These are phyloP conservation scores for Tagetes patula DNA, from an alignment of 129 eudicot genomes.

Conservation along the genomic window DNA sequence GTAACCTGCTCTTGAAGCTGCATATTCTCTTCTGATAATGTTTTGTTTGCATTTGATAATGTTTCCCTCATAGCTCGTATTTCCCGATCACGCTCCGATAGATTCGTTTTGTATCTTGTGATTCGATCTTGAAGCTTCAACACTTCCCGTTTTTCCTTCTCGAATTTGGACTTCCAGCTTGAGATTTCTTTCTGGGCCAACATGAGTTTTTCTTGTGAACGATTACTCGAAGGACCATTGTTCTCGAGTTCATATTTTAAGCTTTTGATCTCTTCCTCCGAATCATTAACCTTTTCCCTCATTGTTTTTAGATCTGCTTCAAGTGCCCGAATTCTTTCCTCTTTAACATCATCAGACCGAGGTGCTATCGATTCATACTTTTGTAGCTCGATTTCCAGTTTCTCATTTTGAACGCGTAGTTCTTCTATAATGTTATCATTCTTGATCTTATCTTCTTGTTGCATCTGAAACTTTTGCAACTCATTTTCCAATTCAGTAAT, in stretches of 20 bases:
- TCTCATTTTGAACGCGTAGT: conserved; percentile 46
- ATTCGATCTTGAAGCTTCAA: conserved; percentile 69
- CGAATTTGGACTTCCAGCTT: conserved; percentile 62
- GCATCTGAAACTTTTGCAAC: conserved; percentile 45
- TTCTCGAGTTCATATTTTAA: conserved; percentile 50
- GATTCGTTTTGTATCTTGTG: conserved; percentile 67
- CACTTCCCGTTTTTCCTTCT: conserved; percentile 63
- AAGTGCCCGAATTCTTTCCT: conserved; percentile 35
- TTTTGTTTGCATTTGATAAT: conserved; percentile 65
- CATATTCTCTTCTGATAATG: conserved; percentile 67
- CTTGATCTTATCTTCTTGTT: conserved; percentile 39
- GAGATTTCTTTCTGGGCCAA: conserved; percentile 53
- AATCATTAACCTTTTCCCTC: conserved; percentile 44
- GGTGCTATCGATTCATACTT: conserved; percentile 34
- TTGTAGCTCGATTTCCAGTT: conserved; percentile 56
- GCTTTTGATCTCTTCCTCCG: conserved; percentile 52
- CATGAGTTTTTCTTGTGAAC: conserved; percentile 57
- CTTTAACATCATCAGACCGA: conserved; percentile 27
- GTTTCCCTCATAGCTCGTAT: conserved; percentile 69
- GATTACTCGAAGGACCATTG: conserved; percentile 33
- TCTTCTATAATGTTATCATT: conserved; percentile 46
- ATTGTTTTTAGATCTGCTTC: conserved; percentile 46
- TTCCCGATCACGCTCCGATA: conserved; percentile 86
- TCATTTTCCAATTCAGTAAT: conserved; percentile 57
- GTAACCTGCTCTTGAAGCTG: conserved; percentile 60